Evolutionary conservation across 371 early-diverging fungal genomes (phyloP).

Genomic region (Mortierella sp.): DNA sequence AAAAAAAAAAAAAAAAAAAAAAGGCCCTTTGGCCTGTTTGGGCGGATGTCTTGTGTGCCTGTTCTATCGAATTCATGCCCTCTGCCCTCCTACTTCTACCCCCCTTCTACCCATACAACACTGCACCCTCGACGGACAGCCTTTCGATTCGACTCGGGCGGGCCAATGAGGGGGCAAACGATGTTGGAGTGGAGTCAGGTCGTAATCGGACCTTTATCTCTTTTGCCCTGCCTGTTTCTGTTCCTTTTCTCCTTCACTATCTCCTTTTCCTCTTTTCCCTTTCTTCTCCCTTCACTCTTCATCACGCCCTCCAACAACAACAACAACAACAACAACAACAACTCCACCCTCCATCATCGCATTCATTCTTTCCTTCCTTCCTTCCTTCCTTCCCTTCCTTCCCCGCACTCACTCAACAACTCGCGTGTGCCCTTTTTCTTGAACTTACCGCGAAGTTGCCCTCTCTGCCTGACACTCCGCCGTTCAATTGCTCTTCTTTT

Average conservation of each 20-base stretch:
- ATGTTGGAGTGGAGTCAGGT: neutral
- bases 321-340: too few species aligned
- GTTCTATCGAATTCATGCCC: neutral
- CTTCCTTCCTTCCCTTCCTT: neutral
- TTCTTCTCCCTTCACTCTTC: constrained; percentile 2
- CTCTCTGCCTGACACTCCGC: neutral
- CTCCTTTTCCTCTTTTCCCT: neutral
- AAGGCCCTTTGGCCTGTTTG: constrained; percentile 9
- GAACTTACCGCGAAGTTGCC: neutral
- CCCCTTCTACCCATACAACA: too few species aligned
- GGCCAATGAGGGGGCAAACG: neutral
- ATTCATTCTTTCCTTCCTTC: neutral
- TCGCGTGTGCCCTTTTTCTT: neutral
- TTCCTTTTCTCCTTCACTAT: neutral
- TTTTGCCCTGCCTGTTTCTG: neutral
- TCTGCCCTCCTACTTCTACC: neutral
- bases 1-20: too few species aligned
- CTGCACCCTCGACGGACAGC: neutral
- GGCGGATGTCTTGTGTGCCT: neutral
- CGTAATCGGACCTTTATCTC: neutral
- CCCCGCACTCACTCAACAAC: neutral
- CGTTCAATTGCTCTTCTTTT: neutral
- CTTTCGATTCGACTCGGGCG: neutral
- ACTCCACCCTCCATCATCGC: too few species aligned
- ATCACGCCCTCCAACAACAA: neutral